phyloP scores from a whole-genome alignment of 495 filamentous ascomycete species.

The Penicillium ucsense region DNA sequence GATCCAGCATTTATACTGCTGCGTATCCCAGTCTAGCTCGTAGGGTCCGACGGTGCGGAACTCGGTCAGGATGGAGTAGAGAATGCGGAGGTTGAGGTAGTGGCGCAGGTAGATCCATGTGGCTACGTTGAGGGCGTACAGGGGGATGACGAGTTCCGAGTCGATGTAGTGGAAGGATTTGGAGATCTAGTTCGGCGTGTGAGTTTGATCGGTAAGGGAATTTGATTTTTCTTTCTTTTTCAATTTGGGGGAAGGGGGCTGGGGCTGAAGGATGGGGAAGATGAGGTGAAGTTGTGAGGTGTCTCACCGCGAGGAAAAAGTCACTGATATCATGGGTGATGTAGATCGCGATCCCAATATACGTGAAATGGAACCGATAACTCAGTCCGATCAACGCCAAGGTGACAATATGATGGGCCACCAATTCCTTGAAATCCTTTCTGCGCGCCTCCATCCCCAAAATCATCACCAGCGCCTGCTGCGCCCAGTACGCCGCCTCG shows the following conservation, averaged over 20 bases:
- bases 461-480: constrained; percentile 76
- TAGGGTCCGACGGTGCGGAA: constrained; percentile 76
- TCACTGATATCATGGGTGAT: constrained; percentile 87
- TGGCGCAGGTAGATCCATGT: constrained; percentile 85
- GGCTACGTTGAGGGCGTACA: constrained; percentile 63
- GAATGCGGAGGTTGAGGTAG: constrained; percentile 72
- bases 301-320: constrained; percentile 81
- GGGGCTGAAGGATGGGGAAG: too few species aligned
- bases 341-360: constrained; percentile 84
- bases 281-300: neutral
- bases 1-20: constrained; percentile 65
- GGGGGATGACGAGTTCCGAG: constrained; percentile 57
- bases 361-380: constrained; percentile 91
- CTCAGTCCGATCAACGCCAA: constrained; percentile 66
- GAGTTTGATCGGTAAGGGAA: too few species aligned
- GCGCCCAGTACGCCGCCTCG: constrained; percentile 84
- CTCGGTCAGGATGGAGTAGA: constrained; percentile 65
- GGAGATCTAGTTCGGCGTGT: constrained; percentile 46
- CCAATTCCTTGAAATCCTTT: constrained; percentile 84
- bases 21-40: constrained; percentile 63
- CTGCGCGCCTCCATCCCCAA: constrained; percentile 77
- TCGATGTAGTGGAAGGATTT: constrained; percentile 84
- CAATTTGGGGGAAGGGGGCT: too few species aligned
- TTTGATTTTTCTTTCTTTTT: too few species aligned
- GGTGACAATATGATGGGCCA: constrained; percentile 81